A percentile compares a stretch with the other conserved stretches of the same genome.
Evolutionary conservation across 495 filamentous ascomycete genomes (phyloP).

Genomic region (Xylaria telfairii): DNA sequence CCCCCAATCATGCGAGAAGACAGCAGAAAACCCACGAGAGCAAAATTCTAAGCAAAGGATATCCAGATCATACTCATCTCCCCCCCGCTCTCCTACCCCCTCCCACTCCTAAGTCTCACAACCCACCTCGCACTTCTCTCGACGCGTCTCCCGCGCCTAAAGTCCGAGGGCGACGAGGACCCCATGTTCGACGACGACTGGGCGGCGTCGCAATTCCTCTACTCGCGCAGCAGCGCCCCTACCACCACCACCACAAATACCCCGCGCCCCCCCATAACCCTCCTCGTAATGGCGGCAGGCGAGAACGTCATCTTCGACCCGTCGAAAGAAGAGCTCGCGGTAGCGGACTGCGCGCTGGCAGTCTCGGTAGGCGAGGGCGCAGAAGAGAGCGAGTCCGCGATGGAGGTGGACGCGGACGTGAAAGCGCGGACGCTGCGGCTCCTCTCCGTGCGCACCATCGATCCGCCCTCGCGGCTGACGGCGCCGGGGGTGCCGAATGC

Average conservation of each 20-base stretch:
- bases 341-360: conserved; percentile 86
- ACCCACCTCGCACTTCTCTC: conserved; percentile 94
- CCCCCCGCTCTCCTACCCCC: conserved; percentile 86
- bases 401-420: conserved; percentile 37
- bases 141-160: conserved; percentile 80
- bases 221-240: conserved; percentile 51
- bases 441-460: conserved; percentile 74
- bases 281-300: conserved; percentile 86
- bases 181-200: conserved; percentile 99
- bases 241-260: not conserved
- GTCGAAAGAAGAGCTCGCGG: conserved; percentile 84
- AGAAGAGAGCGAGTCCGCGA: conserved; percentile 17
- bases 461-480: conserved; percentile 62
- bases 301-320: conserved; percentile 95
- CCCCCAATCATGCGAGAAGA: not conserved
- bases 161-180: conserved; percentile 89
- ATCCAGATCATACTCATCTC: conserved; percentile 88
- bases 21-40: no score
- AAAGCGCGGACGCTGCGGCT: conserved; percentile 42
- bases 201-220: conserved; percentile 79
- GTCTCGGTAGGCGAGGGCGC: conserved; percentile 64
- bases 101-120: conserved; percentile 89
- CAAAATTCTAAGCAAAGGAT: not conserved
- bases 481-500: conserved; percentile 72
- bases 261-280: conserved; percentile 76